Conservation (phyloP, 192 early-diverging fungal species). For the Coemansia sp. region DNA sequence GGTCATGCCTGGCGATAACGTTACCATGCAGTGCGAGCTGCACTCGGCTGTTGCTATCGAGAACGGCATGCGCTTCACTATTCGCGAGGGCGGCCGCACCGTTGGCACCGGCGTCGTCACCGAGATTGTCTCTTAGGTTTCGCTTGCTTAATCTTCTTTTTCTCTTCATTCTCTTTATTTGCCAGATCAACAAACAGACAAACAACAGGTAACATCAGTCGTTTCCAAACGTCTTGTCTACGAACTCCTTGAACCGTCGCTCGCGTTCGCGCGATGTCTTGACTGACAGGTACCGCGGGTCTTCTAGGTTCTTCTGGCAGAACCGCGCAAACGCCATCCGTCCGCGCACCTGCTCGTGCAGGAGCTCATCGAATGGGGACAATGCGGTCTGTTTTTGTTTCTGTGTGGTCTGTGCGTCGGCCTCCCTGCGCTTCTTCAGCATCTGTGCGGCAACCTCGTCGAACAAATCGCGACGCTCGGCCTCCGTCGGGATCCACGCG, state of each 20-base stretch:
- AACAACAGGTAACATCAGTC: background rate
- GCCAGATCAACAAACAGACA: background rate
- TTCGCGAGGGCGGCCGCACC: conserved; percentile 96
- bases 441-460: conserved; percentile 24
- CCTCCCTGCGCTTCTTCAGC: conserved; percentile 10
- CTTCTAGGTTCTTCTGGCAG: conserved; percentile 38
- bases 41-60: conserved; percentile 83
- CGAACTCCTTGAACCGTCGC: conserved; percentile 32
- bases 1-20: conserved; percentile 98
- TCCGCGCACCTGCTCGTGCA: conserved; percentile 24
- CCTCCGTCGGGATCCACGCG: background rate
- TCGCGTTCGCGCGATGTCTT: conserved; percentile 51
- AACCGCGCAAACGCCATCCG: conserved; percentile 44
- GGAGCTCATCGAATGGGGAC: conserved; percentile 33
- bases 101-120: conserved; percentile 93
- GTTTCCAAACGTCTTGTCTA: conserved; percentile 10
- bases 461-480: conserved; percentile 40
- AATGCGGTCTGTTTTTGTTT: background rate
- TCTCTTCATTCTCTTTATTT: background rate
- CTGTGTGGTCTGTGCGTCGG: background rate
- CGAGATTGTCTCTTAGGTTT: conserved; percentile 67
- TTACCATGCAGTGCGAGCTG: conserved; percentile 86
- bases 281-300: conserved; percentile 37
- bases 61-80: conserved; percentile 93
- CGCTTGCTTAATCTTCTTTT: background rate